Evolutionary conservation across 768 basidiomycete species (phyloP).

Genomic region (Rhizopogon sp.): DNA sequence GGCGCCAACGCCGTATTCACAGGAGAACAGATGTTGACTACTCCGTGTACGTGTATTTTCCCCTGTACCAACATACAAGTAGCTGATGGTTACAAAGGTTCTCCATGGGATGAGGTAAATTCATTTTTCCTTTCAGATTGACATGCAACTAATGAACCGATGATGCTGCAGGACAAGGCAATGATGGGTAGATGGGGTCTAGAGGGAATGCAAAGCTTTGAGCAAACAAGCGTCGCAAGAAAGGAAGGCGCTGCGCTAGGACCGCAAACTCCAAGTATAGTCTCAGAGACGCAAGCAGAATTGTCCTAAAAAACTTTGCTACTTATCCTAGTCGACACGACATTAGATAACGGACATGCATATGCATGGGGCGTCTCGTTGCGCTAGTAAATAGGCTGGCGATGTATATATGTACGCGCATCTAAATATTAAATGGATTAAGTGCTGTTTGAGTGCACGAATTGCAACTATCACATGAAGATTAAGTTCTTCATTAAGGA

Average conservation of each 20-base stretch:
- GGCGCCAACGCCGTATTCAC: slow-evolving; percentile 98
- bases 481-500: too few relatives aligned
- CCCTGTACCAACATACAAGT: background rate
- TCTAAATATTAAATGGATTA: background rate
- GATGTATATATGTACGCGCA: background rate
- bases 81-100: slow-evolving; percentile 43
- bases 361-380: too few relatives aligned
- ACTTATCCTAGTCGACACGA: too few relatives aligned
- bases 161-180: slow-evolving; percentile 64
- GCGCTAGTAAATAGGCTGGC: background rate
- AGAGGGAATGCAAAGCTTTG: slow-evolving; percentile 87
- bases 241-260: slow-evolving; percentile 39
- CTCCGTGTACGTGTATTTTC: slow-evolving; percentile 66
- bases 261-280: background rate
- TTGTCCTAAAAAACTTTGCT: background rate
- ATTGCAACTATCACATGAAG: too few relatives aligned
- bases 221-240: slow-evolving; percentile 55
- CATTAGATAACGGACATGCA: background rate
- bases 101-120: slow-evolving; percentile 88
- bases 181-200: slow-evolving; percentile 95
- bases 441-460: too few relatives aligned
- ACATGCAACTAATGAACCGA: slow-evolving; percentile 6
- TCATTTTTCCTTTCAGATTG: background rate
- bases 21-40: slow-evolving; percentile 97
- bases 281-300: background rate